Evolutionary conservation across 768 basidiomycete species (phyloP).

Genomic region (Lactarius trivialis): DNA sequence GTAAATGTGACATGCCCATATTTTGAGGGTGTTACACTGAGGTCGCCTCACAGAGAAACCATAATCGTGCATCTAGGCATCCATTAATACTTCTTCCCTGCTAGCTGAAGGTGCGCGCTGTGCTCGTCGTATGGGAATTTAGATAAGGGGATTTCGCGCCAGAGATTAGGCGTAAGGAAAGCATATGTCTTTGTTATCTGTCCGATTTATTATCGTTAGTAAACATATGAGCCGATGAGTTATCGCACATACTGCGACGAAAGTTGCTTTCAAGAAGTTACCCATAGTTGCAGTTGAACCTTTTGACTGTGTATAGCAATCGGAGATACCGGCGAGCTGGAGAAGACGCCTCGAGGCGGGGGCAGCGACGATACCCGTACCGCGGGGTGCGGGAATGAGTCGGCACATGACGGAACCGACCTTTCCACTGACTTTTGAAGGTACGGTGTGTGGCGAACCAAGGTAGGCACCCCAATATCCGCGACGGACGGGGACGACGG

Average conservation of each 20-base stretch:
- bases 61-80: neutral
- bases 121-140: conserved; percentile 94
- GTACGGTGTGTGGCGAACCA: conserved; percentile 98
- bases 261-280: conserved; percentile 97
- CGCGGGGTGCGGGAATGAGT: conserved; percentile 95
- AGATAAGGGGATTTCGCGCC: conserved; percentile 88
- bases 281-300: conserved; percentile 99
- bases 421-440: conserved; percentile 97
- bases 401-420: conserved; percentile 99
- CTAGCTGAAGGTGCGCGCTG: conserved; percentile 84
- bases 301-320: conserved; percentile 96
- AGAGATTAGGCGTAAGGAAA: conserved; percentile 97
- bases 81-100: conserved; percentile 68
- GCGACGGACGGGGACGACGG: conserved; percentile 94
- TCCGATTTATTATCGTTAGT: neutral
- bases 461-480: conserved; percentile 99
- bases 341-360: conserved; percentile 95
- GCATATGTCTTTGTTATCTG: conserved; percentile 97
- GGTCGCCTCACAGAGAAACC: neutral
- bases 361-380: conserved; percentile 99
- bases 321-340: conserved; percentile 96
- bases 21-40: conserved; percentile 19
- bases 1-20: conserved; percentile 1
- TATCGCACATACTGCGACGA: conserved; percentile 64
- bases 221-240: neutral